Evolutionary conservation across 2,329 filamentous ascomycete genomes (phyloP).

Genomic region (Clonostachys rosea): DNA sequence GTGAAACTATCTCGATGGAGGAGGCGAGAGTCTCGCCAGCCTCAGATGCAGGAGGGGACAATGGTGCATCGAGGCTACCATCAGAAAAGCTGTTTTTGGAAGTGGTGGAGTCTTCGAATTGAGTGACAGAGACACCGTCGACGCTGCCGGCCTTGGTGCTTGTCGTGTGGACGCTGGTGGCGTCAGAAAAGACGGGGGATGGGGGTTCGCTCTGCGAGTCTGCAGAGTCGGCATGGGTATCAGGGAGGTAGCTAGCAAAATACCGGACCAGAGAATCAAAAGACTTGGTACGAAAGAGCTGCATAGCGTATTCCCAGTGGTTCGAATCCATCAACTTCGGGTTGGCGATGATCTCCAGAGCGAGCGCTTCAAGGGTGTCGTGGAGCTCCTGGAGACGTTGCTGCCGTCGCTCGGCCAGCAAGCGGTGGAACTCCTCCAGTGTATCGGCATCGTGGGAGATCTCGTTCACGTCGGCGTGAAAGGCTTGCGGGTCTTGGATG

Average conservation of each 20-base stretch:
- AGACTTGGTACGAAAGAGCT: constrained; percentile 54
- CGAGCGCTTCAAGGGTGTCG: constrained; percentile 49
- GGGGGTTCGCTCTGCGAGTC: constrained; percentile 20
- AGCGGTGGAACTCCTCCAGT: constrained; percentile 47
- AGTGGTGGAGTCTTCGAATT: constrained; percentile 10
- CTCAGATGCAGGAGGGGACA: constrained; percentile 42
- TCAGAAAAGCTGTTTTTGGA: constrained; percentile 5
- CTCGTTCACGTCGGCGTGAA: constrained; percentile 58
- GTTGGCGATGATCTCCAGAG: constrained; percentile 58
- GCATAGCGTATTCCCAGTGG: constrained; percentile 54
- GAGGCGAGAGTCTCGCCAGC: constrained; percentile 37
- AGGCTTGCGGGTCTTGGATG: constrained; percentile 55
- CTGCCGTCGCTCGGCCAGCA: constrained; percentile 48
- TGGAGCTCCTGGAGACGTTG: constrained; percentile 51
- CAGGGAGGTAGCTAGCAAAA: constrained; percentile 54
- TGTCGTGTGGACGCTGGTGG: constrained; percentile 24
- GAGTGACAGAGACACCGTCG: constrained; percentile 15
- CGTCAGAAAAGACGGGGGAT: constrained; percentile 29
- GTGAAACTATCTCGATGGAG: constrained; percentile 21
- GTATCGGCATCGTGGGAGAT: constrained; percentile 45
- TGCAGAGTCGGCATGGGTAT: constrained; percentile 37
- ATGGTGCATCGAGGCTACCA: constrained; percentile 14
- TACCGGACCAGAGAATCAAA: constrained; percentile 57
- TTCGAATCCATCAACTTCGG: constrained; percentile 52
- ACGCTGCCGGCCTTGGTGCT: constrained; percentile 33